These are phyloP conservation scores for Colletotrichum sansevieriae DNA, from an alignment of 2,329 filamentous ascomycete species.

Conservation along the genomic window DNA sequence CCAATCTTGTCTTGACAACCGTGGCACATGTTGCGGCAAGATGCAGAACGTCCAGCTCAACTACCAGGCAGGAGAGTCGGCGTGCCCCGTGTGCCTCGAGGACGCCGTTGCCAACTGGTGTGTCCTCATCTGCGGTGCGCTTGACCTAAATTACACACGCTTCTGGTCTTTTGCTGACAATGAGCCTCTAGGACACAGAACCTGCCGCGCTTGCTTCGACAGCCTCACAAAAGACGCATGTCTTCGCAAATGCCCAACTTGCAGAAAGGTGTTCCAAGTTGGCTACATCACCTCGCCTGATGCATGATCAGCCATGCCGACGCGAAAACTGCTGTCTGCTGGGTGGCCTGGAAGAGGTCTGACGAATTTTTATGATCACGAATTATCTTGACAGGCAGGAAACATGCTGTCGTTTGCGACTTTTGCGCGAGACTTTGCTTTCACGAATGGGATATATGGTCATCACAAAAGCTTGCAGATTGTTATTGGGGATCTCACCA, in stretches of 20 bases:
- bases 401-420: no score
- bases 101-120: neutral
- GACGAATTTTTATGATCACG: no score
- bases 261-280: constrained; percentile 8
- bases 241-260: constrained; percentile 2
- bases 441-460: no score
- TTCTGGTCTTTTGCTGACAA: neutral
- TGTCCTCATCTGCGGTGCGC: constrained; percentile 6
- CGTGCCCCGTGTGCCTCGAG: neutral
- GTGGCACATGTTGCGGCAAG: constrained; percentile 12
- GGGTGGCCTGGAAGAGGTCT: no score
- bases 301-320: neutral
- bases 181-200: neutral
- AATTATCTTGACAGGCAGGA: no score
- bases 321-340: no score
- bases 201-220: constrained; percentile 1
- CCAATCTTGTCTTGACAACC: constrained; percentile 3
- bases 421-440: no score
- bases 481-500: no score
- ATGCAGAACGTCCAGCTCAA: constrained; percentile 8
- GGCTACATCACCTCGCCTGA: constrained; percentile 9
- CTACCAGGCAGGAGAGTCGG: constrained; percentile 8
- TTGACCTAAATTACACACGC: no score
- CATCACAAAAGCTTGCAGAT: no score
- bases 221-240: neutral